Evolutionary conservation across 1,284 basidiomycete species (phyloP).

Genomic region (Tetrapyrgos nigripes): DNA sequence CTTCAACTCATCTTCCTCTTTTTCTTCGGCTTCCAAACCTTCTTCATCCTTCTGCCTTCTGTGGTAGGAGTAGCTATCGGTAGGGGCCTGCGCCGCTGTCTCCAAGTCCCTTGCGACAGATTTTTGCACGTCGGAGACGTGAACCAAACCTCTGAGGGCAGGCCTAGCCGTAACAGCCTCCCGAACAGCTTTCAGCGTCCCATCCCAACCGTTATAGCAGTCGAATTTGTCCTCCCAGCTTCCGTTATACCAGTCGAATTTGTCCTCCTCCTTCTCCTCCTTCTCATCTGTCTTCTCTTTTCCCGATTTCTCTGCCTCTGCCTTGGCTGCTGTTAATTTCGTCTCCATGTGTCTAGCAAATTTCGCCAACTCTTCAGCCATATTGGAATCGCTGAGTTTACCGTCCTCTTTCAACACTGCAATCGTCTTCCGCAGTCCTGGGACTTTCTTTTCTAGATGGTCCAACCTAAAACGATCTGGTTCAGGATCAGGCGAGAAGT

Average conservation of each 20-base stretch:
- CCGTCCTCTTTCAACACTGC: conserved; percentile 38
- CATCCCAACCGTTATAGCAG: background rate
- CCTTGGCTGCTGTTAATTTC: conserved; percentile 31
- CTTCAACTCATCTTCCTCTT: conserved; percentile 1
- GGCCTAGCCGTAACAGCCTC: conserved; percentile 13
- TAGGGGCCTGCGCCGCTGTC: too few species aligned
- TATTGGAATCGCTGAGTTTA: conserved; percentile 37
- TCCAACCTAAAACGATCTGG: conserved; percentile 23
- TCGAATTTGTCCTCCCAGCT: conserved; percentile 12
- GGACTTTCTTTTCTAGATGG: conserved; percentile 35
- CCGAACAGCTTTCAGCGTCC: conserved; percentile 22
- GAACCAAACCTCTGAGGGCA: conserved; percentile 30
- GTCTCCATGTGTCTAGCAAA: conserved; percentile 42
- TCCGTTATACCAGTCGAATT: conserved; percentile 1
- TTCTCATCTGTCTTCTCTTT: conserved; percentile 10
- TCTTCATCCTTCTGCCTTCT: conserved; percentile 23
- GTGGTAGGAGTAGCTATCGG: too few species aligned
- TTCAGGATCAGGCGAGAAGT: background rate
- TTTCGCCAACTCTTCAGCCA: conserved; percentile 36
- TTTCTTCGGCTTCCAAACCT: conserved; percentile 33
- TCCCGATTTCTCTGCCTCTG: conserved; percentile 7
- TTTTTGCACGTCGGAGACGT: conserved; percentile 35
- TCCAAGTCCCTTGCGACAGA: conserved; percentile 32
- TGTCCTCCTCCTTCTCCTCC: too few species aligned
- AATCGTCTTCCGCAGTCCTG: conserved; percentile 40